Evolutionary conservation across 768 basidiomycete species (phyloP).

Genomic region (Collybiopsis confluens): DNA sequence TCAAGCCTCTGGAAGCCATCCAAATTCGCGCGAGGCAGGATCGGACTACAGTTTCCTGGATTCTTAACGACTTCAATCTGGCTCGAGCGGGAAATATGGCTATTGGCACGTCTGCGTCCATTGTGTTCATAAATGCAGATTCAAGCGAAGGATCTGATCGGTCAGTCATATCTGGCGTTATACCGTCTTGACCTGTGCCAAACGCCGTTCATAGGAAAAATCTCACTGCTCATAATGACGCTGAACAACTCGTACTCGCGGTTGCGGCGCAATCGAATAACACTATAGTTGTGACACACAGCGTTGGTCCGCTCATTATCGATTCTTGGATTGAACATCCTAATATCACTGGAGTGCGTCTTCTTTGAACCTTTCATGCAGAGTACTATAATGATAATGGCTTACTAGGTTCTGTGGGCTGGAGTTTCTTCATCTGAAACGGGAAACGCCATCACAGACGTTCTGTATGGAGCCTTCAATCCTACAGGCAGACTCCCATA

Average conservation of each 20-base stretch:
- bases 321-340: slow-evolving; percentile 71
- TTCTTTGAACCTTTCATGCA: slow-evolving; percentile 13
- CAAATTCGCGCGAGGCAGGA: slow-evolving; percentile 64
- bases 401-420: slow-evolving; percentile 55
- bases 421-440: slow-evolving; percentile 63
- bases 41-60: slow-evolving; percentile 62
- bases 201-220: slow-evolving; percentile 42
- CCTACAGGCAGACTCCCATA: slow-evolving; percentile 69
- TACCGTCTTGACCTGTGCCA: too few relatives aligned
- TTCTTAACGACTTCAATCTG: slow-evolving; percentile 67
- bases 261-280: slow-evolving; percentile 67
- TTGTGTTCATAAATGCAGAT: slow-evolving; percentile 81
- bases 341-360: slow-evolving; percentile 62
- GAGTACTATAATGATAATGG: slow-evolving; percentile 10
- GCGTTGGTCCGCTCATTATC: slow-evolving; percentile 54
- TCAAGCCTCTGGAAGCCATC: slow-evolving; percentile 75
- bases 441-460: slow-evolving; percentile 65
- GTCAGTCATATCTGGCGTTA: too few relatives aligned
- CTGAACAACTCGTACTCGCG: slow-evolving; percentile 64
- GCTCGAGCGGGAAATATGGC: slow-evolving; percentile 43
- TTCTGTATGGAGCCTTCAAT: slow-evolving; percentile 67
- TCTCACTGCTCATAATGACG: slow-evolving; percentile 69
- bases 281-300: slow-evolving; percentile 68
- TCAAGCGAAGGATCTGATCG: slow-evolving; percentile 83
- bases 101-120: slow-evolving; percentile 51